phyloP scores from a whole-genome alignment of 2,329 filamentous ascomycete genomes.

The Pseudogymnoascus sp. region DNA sequence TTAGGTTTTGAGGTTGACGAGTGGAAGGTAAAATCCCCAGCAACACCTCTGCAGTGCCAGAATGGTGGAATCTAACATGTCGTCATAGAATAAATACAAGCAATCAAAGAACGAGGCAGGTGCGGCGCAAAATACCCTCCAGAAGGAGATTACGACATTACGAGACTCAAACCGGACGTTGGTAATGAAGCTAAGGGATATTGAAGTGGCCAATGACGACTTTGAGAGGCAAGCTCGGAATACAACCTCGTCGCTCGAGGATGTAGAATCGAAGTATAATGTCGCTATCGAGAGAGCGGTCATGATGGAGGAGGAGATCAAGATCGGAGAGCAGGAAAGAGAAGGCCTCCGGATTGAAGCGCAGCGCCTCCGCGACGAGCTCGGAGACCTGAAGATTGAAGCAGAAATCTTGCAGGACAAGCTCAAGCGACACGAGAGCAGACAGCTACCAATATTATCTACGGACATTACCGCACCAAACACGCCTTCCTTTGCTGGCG shows the following conservation, averaged over 20 bases:
- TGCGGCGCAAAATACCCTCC: constrained; percentile 71
- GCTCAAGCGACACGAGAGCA: constrained; percentile 61
- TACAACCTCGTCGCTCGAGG: constrained; percentile 90
- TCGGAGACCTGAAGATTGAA: constrained; percentile 90
- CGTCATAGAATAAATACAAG: constrained; percentile 77
- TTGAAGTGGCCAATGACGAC: constrained; percentile 96
- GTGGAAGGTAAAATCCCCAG: constrained; percentile 67
- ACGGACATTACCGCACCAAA: constrained; percentile 56
- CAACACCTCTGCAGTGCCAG: background rate
- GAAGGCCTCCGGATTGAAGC: constrained; percentile 82
- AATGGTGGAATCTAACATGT: constrained; percentile 18
- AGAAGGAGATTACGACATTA: constrained; percentile 91
- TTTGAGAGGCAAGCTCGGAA: constrained; percentile 94
- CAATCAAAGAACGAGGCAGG: constrained; percentile 86
- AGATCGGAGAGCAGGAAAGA: constrained; percentile 81
- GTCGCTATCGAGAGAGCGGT: constrained; percentile 85
- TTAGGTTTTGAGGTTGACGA: constrained; percentile 88
- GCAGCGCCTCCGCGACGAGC: constrained; percentile 81
- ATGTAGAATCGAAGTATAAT: constrained; percentile 96
- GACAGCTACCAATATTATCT: constrained; percentile 51
- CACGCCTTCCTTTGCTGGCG: constrained; percentile 62
- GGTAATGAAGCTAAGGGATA: constrained; percentile 80
- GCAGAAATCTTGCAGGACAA: constrained; percentile 92
- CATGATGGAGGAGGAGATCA: constrained; percentile 92
- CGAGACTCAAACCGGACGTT: constrained; percentile 76